These are phyloP conservation scores for Trichocladium uniseriatum DNA, from an alignment of 495 filamentous ascomycete genomes.

Conservation along the genomic window DNA sequence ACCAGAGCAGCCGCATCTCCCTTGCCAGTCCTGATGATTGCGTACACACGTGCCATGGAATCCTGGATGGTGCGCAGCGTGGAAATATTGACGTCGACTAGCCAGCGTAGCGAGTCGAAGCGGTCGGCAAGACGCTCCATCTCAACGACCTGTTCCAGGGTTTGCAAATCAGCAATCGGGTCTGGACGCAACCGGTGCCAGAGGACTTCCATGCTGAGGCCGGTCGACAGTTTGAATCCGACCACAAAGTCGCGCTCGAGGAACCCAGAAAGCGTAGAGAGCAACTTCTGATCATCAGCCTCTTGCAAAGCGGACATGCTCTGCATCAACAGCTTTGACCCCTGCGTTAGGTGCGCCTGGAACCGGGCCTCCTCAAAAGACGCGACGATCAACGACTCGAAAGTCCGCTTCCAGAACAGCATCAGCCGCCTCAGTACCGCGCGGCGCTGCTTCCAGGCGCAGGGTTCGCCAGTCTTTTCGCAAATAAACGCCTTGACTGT, in stretches of 20 bases:
- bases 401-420: constrained; percentile 51
- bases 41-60: constrained; percentile 45
- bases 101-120: constrained; percentile 59
- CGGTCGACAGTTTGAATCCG: constrained; percentile 56
- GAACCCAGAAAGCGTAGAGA: constrained; percentile 20
- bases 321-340: constrained; percentile 24
- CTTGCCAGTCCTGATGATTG: constrained; percentile 35
- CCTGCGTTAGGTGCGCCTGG: constrained; percentile 42
- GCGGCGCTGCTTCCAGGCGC: constrained; percentile 27
- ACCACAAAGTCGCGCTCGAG: constrained; percentile 37
- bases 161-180: constrained; percentile 29
- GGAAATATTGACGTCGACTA: constrained; percentile 31
- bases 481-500: constrained; percentile 27
- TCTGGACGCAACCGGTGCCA: constrained; percentile 65
- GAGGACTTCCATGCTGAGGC: constrained; percentile 73
- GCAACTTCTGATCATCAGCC: constrained; percentile 18
- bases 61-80: constrained; percentile 40
- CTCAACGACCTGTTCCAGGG: constrained; percentile 47
- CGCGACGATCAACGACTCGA: constrained; percentile 31
- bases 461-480: constrained; percentile 14
- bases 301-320: constrained; percentile 15
- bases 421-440: constrained; percentile 38
- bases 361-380: constrained; percentile 46
- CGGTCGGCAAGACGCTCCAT: constrained; percentile 61
- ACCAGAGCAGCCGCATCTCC: constrained; percentile 38